These are phyloP conservation scores for Chlamydomonas eustigma DNA, from an alignment of 139 green algal species.

Conservation along the genomic window DNA sequence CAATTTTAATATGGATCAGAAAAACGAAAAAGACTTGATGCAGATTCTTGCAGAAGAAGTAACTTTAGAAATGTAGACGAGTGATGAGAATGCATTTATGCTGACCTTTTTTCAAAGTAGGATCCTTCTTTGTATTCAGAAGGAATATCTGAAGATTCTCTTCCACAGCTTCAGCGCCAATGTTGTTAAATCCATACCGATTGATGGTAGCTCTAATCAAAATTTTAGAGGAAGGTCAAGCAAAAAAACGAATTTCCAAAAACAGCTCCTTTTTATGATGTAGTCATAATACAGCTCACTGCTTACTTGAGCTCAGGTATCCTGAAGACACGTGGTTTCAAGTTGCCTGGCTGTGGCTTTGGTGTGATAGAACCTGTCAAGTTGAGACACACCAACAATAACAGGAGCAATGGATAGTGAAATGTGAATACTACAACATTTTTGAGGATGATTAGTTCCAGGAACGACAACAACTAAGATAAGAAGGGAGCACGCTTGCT, in stretches of 20 bases:
- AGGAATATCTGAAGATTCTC: slow-evolving; percentile 58
- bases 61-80: too few relatives aligned
- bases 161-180: slow-evolving; percentile 74
- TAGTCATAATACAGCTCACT: too few relatives aligned
- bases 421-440: too few relatives aligned
- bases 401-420: neutral
- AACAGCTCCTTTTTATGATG: too few relatives aligned
- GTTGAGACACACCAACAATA: slow-evolving; percentile 60
- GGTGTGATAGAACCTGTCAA: slow-evolving; percentile 78
- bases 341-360: slow-evolving; percentile 89
- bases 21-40: neutral
- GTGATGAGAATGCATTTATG: too few relatives aligned
- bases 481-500: too few relatives aligned
- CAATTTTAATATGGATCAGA: neutral
- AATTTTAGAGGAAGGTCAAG: too few relatives aligned
- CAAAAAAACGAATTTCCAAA: too few relatives aligned
- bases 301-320: slow-evolving; percentile 69
- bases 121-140: slow-evolving; percentile 19
- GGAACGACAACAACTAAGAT: too few relatives aligned
- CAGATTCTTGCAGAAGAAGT: neutral
- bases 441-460: too few relatives aligned
- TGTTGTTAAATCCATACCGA: slow-evolving; percentile 96
- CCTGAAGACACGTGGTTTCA: slow-evolving; percentile 85
- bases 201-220: slow-evolving; percentile 93
- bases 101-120: slow-evolving; percentile 32